Conservation (phyloP, 441 rosid species). For the Adansonia gregorii region DNA sequence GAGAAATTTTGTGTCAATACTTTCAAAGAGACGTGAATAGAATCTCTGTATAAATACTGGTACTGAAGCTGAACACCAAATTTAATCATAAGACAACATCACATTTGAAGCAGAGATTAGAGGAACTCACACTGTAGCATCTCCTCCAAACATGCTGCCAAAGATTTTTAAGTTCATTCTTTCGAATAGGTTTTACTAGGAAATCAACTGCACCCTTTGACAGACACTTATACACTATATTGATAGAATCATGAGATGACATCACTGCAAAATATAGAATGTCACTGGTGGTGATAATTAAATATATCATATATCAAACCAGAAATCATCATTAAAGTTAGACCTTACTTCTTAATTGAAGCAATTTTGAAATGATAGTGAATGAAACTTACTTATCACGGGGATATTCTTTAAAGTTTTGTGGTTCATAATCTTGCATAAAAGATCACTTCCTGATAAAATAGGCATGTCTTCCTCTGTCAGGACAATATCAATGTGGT, state of each 20-base stretch:
- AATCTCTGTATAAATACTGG: neutral
- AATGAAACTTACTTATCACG: constrained; percentile 66
- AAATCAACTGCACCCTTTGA: constrained; percentile 93
- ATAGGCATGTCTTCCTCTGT: constrained; percentile 80
- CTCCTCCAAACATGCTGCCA: constrained; percentile 98
- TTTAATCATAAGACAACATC: constrained; percentile 23
- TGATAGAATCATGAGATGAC: constrained; percentile 90
- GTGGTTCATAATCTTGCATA: constrained; percentile 79
- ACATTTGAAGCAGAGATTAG: constrained; percentile 26
- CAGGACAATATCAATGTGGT: constrained; percentile 72
- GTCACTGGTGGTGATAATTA: constrained; percentile 30
- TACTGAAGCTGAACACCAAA: neutral
- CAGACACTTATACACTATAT: constrained; percentile 83
- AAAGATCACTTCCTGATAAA: constrained; percentile 65
- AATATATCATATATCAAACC: constrained; percentile 30
- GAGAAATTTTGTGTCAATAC: neutral
- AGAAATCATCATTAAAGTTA: constrained; percentile 25
- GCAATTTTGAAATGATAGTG: neutral
- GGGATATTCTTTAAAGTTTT: constrained; percentile 67
- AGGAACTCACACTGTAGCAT: constrained; percentile 71
- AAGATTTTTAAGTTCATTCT: constrained; percentile 84
- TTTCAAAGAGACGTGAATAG: neutral
- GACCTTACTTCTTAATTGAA: constrained; percentile 27
- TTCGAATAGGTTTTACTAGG: constrained; percentile 86
- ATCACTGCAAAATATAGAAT: constrained; percentile 71